A percentile compares a stretch with the other conserved stretches of the same genome.
Conservation (phyloP, 306 rosid species). For the Luffa acutangula region DNA sequence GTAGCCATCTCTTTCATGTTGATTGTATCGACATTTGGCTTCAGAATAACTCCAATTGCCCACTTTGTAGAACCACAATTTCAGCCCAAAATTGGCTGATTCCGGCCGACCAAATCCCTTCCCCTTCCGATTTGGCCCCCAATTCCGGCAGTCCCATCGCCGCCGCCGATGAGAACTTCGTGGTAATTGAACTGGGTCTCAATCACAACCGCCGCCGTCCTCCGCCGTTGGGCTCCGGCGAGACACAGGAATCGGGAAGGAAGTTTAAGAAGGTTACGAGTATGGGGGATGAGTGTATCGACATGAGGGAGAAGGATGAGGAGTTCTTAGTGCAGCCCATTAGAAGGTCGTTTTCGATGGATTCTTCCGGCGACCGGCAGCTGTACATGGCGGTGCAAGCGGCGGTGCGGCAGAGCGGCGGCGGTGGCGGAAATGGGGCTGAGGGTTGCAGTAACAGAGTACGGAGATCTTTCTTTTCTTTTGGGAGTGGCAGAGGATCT, state of each 20-base stretch:
- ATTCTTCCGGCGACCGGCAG: constrained; percentile 49
- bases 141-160: neutral
- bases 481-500: constrained; percentile 35
- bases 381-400: constrained; percentile 37
- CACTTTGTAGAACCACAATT: constrained; percentile 10
- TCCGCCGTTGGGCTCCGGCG: neutral
- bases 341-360: constrained; percentile 63
- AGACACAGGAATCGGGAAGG: constrained; percentile 1
- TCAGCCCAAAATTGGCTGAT: neutral
- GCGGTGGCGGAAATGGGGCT: constrained; percentile 11
- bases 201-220: neutral
- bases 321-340: constrained; percentile 48
- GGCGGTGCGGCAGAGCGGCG: constrained; percentile 16
- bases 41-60: constrained; percentile 14
- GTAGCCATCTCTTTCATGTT: constrained; percentile 20
- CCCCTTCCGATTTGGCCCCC: neutral
- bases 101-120: neutral
- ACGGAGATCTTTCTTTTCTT: constrained; percentile 50
- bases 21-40: constrained; percentile 15
- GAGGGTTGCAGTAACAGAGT: constrained; percentile 34
- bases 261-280: constrained; percentile 41
- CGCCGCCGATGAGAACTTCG: neutral
- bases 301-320: constrained; percentile 43
- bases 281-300: constrained; percentile 70
- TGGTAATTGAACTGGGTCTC: neutral